Percentiles rank a stretch among this genome's conserved stretches.
Conservation (phyloP, 2,329 filamentous ascomycete genomes). For the Niveomyces coronatus region DNA sequence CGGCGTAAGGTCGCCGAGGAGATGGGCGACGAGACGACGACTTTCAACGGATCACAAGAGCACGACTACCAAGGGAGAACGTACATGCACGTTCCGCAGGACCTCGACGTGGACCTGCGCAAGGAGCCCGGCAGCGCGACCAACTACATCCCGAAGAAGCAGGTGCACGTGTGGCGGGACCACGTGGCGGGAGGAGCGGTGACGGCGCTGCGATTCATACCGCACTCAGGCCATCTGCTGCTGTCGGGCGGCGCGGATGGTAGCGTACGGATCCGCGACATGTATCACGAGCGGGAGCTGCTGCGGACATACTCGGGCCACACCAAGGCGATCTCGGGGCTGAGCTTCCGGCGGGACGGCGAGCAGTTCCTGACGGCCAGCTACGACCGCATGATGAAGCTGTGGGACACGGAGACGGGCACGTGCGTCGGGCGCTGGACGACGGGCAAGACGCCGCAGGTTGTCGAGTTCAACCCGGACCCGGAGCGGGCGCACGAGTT, state of each 20-base stretch:
- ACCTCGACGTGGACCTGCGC: conserved; percentile 73
- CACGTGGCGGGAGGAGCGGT: conserved; percentile 79
- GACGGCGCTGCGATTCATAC: conserved; percentile 84
- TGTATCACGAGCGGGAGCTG: conserved; percentile 81
- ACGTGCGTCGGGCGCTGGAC: conserved; percentile 80
- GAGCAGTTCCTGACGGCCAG: conserved; percentile 82
- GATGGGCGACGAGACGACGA: conserved; percentile 65
- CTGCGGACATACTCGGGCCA: conserved; percentile 89
- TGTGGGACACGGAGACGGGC: conserved; percentile 97
- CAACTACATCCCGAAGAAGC: conserved; percentile 92
- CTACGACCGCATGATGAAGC: conserved; percentile 91
- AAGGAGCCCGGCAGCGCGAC: conserved; percentile 72
- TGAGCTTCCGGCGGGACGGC: conserved; percentile 75
- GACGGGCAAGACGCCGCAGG: conserved; percentile 90
- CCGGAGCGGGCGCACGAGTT: conserved; percentile 75
- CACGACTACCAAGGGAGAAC: conserved; percentile 92
- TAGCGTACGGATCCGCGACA: conserved; percentile 89
- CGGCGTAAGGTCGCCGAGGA: conserved; percentile 49
- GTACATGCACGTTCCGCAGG: conserved; percentile 95
- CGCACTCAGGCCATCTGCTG: conserved; percentile 74
- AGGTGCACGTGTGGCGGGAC: conserved; percentile 80
- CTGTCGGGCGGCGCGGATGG: conserved; percentile 83
- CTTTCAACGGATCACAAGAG: conserved; percentile 74
- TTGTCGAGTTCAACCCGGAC: conserved; percentile 84
- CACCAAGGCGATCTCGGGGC: conserved; percentile 78